phyloP scores from a whole-genome alignment of 2,329 filamentous ascomycete species.

The Acrocalymma vagum region DNA sequence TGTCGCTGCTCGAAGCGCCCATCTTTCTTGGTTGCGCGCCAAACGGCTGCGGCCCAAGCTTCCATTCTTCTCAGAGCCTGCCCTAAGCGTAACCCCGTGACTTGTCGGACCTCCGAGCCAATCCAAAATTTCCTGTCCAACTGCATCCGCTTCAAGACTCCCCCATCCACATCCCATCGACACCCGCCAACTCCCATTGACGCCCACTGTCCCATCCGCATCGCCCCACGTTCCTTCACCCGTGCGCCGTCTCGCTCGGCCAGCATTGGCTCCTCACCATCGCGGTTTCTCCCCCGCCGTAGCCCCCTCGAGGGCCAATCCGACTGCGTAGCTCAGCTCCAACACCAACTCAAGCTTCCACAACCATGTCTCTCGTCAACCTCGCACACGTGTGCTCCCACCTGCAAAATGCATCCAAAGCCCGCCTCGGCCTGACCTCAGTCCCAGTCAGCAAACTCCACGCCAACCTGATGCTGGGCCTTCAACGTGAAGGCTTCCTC shows the following conservation, averaged over 20 bases:
- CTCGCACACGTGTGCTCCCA: slow-evolving; percentile 87
- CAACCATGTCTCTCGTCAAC: slow-evolving; percentile 74
- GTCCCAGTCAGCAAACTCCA: slow-evolving; percentile 83
- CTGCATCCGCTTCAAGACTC: slow-evolving; percentile 11
- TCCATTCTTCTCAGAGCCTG: slow-evolving; percentile 20
- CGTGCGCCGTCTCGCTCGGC: neutral
- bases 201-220: slow-evolving; percentile 18
- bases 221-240: slow-evolving; percentile 6
- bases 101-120: slow-evolving; percentile 36
- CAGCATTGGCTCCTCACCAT: slow-evolving; percentile 5
- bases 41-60: slow-evolving; percentile 27
- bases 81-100: slow-evolving; percentile 24
- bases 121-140: slow-evolving; percentile 40
- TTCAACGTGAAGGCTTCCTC: slow-evolving; percentile 85
- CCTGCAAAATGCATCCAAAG: slow-evolving; percentile 86
- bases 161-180: slow-evolving; percentile 9
- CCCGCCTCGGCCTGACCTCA: slow-evolving; percentile 85
- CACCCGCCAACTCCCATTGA: slow-evolving; percentile 32
- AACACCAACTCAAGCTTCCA: too few species aligned
- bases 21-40: slow-evolving; percentile 21
- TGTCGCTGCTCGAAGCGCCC: slow-evolving; percentile 45
- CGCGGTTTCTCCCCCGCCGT: slow-evolving; percentile 17
- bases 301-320: slow-evolving; percentile 40
- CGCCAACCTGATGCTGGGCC: slow-evolving; percentile 75
- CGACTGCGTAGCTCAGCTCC: slow-evolving; percentile 8